Base-by-base conservation (phyloP, 2,329 filamentous ascomycete genomes). In the Aspergillus persii region DNA sequence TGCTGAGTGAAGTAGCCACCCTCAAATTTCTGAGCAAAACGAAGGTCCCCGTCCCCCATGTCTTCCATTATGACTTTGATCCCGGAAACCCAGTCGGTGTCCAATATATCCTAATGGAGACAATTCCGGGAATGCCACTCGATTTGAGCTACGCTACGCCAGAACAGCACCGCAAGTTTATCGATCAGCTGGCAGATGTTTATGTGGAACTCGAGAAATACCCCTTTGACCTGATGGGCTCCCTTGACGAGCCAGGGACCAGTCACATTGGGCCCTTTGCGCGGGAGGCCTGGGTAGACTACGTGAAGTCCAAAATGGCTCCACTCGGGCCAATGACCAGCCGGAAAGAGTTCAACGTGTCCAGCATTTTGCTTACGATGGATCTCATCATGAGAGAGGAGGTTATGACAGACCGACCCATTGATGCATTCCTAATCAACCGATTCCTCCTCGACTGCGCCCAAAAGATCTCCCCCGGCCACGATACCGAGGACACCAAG, bases 21-120 rank as follows among this genome's bases (percentile, higher is more conserved):
- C 69, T 80, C 11, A 69, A 69, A 54, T 80, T 79, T 61, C 66
- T 80, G 0, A 67, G 69, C 31, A 48, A 69, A 30, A 78, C 75
- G 12, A 52, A 58, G 9, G 65, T 81, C 1, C 76, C 75, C 23
- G 66, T 71, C 53, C 77, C 76, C 4, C 73, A 68, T 53, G 70
- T 79, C 1, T 71, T 73, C 56, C 74, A 78, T 46, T 78, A 71
- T 52, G 68, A 67, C n/a, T 59, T 75, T 11, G 69, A 71, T 46
- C 59, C 65, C 46, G 26, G 48, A 2, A 77, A 78, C 58, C 61
- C 67, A 23, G 69, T 80, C 9, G 76, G 76, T n/a, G 72, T 77
- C 53, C 69, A 71, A 2, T 80, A 75, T 60, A 78, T 80, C 50
- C 67, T 79, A 7, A 77, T 79, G 70, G 74, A 79, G 41, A 80